These are phyloP conservation scores for Ogataea hybrid DNA, from an alignment of 1,139 yeast species.

Conservation along the genomic window DNA sequence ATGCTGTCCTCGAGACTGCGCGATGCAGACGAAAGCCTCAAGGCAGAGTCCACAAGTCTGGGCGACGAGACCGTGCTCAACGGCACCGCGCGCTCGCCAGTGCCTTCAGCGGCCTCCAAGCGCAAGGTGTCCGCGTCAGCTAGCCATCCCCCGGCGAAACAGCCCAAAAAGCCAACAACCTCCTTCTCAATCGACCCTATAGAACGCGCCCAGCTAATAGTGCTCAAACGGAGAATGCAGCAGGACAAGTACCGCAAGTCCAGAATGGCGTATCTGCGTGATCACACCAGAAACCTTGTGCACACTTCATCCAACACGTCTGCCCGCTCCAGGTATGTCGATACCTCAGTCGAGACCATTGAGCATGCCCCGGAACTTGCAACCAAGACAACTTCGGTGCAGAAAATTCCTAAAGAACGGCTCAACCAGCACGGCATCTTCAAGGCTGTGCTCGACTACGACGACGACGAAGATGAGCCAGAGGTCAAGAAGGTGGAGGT, in stretches of 20 bases:
- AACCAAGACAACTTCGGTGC: neutral
- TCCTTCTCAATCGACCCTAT: constrained; percentile 27
- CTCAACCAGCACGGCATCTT: constrained; percentile 28
- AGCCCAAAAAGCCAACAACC: constrained; percentile 1
- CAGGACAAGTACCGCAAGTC: constrained; percentile 30
- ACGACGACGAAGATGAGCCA: constrained; percentile 11
- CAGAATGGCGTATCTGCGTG: constrained; percentile 25
- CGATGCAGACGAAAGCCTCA: constrained; percentile 9
- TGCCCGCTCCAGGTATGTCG: constrained; percentile 15
- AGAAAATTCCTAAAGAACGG: constrained; percentile 22
- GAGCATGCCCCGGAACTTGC: constrained; percentile 10
- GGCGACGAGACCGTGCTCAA: constrained; percentile 6
- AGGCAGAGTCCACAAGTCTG: constrained; percentile 21
- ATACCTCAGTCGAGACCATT: constrained; percentile 22
- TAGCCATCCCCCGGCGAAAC: constrained; percentile 3
- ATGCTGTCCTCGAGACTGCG: constrained; percentile 17
- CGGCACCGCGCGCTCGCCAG: neutral
- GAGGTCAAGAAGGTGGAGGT: constrained; percentile 6
- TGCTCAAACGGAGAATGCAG: constrained; percentile 32
- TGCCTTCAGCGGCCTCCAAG: constrained; percentile 1
- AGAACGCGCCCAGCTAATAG: constrained; percentile 31
- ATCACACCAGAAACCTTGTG: constrained; percentile 28
- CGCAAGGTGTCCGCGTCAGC: constrained; percentile 8
- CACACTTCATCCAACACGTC: constrained; percentile 15
- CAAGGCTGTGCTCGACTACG: constrained; percentile 22